phyloP scores from a whole-genome alignment of 345 rosid species.

The Ricinus communis region DNA sequence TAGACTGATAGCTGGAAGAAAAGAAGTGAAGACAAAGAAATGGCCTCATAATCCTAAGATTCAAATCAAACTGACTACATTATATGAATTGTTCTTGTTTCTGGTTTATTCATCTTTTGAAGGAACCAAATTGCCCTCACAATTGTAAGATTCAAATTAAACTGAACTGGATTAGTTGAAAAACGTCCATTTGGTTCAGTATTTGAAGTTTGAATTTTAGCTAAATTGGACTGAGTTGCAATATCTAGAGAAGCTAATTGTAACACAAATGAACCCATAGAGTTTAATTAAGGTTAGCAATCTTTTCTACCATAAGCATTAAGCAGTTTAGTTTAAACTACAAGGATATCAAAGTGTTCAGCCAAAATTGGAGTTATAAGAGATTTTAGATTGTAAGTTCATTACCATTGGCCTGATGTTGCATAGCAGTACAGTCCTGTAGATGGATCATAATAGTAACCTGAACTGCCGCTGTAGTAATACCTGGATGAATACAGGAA shows the following conservation, averaged over 20 bases:
- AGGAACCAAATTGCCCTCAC: too few relatives aligned
- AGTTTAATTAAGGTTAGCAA: not conserved
- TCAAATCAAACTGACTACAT: not conserved
- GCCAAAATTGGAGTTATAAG: not conserved
- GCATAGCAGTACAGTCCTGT: slow-evolving; percentile 81
- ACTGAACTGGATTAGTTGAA: not conserved
- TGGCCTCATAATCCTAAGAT: not conserved
- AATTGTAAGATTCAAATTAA: not conserved
- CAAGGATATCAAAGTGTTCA: not conserved
- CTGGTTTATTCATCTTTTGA: too few relatives aligned
- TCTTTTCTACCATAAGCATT: not conserved
- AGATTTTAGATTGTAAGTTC: not conserved
- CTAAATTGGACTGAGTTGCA: not conserved
- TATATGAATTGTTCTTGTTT: too few relatives aligned
- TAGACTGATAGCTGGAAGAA: too few relatives aligned
- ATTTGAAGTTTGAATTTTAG: too few relatives aligned
- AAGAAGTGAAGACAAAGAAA: not conserved
- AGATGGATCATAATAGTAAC: slow-evolving; percentile 85
- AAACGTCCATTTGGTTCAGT: too few relatives aligned
- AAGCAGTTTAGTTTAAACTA: not conserved
- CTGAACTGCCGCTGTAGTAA: slow-evolving; percentile 88
- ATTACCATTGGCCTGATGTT: slow-evolving; percentile 83
- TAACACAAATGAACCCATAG: not conserved
- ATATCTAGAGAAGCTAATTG: not conserved
- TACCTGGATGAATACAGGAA: slow-evolving; percentile 50